Evolutionary conservation across 2,329 filamentous ascomycete genomes (phyloP).

Genomic region (Calonectria naviculata): DNA sequence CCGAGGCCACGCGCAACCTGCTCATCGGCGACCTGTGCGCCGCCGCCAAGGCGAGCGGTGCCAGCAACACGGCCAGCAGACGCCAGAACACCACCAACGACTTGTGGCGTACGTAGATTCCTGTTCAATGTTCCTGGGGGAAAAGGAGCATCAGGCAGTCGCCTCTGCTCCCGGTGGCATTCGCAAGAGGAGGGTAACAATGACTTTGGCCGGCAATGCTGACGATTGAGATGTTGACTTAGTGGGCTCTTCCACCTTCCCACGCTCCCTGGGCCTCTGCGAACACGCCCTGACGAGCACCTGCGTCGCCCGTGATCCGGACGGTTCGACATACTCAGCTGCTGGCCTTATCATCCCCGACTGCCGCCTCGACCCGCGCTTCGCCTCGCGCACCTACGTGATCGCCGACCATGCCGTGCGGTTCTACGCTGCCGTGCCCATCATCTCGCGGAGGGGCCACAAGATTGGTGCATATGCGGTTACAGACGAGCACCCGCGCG

Average conservation of each 20-base stretch:
- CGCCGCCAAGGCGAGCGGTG: neutral
- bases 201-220: too few relatives aligned
- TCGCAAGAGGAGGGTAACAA: too few relatives aligned
- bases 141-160: too few relatives aligned
- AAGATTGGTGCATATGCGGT: slow-evolving; percentile 72
- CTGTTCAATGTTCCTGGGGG: neutral
- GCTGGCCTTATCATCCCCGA: slow-evolving; percentile 44
- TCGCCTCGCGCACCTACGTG: slow-evolving; percentile 46
- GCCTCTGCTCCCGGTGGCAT: too few relatives aligned
- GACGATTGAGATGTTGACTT: neutral
- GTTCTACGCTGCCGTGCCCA: slow-evolving; percentile 63
- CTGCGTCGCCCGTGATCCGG: slow-evolving; percentile 37
- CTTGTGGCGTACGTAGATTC: slow-evolving; percentile 47
- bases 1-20: slow-evolving; percentile 60
- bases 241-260: slow-evolving; percentile 42
- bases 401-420: slow-evolving; percentile 44
- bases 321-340: slow-evolving; percentile 40
- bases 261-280: slow-evolving; percentile 48
- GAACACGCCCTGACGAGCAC: slow-evolving; percentile 39
- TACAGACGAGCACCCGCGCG: slow-evolving; percentile 65
- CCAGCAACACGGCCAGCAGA: neutral
- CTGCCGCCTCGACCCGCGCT: slow-evolving; percentile 45
- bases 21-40: slow-evolving; percentile 48
- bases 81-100: slow-evolving; percentile 34
- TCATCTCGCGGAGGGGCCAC: slow-evolving; percentile 64